Evolutionary conservation across 2,329 filamentous ascomycete species (phyloP).

Genomic region (Lachnellula cervina): DNA sequence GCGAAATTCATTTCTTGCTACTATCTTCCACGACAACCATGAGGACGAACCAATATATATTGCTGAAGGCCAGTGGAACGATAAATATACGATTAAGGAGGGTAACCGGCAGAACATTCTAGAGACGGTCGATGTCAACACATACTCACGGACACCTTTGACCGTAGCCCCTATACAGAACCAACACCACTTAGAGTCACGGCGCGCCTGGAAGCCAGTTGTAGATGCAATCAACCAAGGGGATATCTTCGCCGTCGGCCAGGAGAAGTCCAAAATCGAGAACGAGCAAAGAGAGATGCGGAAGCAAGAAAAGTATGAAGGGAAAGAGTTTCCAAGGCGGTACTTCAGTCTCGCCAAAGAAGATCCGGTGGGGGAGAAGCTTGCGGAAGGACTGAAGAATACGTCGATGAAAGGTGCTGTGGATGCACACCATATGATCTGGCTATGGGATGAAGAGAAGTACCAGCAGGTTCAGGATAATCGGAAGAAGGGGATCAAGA

Average conservation of each 20-base stretch:
- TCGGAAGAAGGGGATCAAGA: constrained; percentile 14
- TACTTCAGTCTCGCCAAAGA: constrained; percentile 65
- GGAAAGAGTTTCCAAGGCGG: constrained; percentile 69
- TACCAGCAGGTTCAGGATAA: constrained; percentile 15
- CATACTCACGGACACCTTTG: constrained; percentile 58
- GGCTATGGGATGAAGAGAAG: constrained; percentile 28
- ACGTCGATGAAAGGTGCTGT: constrained; percentile 16
- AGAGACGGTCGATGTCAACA: constrained; percentile 55
- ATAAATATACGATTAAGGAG: constrained; percentile 71
- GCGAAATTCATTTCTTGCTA: constrained; percentile 82
- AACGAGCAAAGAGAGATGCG: constrained; percentile 77
- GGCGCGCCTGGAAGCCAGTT: constrained; percentile 82
- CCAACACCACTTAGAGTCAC: constrained; percentile 82
- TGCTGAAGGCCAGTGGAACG: constrained; percentile 87
- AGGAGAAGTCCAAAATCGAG: constrained; percentile 85
- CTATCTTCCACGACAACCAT: constrained; percentile 62
- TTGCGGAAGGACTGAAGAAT: constrained; percentile 35
- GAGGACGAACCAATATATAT: constrained; percentile 72
- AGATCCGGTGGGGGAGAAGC: constrained; percentile 36
- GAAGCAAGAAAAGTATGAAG: constrained; percentile 66
- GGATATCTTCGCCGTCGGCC: constrained; percentile 74
- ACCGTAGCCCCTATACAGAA: constrained; percentile 65
- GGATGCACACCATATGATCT: constrained; percentile 20
- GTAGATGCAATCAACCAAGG: constrained; percentile 72
- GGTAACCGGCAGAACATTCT: constrained; percentile 49